phyloP scores from a whole-genome alignment of 495 filamentous ascomycete genomes.

The Daldinia decipiens region DNA sequence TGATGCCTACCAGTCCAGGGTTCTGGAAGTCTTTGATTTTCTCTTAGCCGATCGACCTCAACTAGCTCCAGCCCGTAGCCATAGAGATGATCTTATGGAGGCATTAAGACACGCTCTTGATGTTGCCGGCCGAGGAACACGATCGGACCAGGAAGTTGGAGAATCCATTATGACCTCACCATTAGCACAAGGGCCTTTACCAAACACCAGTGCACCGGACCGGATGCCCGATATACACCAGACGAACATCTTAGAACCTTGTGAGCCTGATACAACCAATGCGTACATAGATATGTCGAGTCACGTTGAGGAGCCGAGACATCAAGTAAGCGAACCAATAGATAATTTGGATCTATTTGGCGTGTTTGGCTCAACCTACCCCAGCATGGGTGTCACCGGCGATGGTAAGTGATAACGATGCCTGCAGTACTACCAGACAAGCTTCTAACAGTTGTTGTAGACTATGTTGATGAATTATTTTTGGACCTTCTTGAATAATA shows the following conservation, averaged over 20 bases:
- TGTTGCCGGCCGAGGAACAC: neutral
- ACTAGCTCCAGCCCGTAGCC: neutral
- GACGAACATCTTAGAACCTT: neutral
- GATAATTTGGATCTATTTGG: neutral
- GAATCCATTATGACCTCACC: neutral
- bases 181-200: neutral
- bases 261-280: neutral
- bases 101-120: conserved; percentile 12
- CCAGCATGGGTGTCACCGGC: neutral
- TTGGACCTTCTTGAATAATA: neutral
- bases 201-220: neutral
- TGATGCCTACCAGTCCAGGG: neutral
- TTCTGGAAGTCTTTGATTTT: conserved; percentile 11
- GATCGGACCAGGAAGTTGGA: neutral
- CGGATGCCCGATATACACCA: neutral
- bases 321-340: neutral
- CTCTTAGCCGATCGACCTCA: neutral
- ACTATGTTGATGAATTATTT: neutral
- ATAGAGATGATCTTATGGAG: neutral
- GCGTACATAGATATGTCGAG: neutral
- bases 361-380: neutral
- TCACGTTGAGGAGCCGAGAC: neutral
- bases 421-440: neutral
- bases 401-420: neutral
- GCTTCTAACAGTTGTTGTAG: neutral